Evolutionary conservation across 179 eudicot species (phyloP), one percentile per base, ranked within the genome.

Genomic region (Silene vulgaris): DNA sequence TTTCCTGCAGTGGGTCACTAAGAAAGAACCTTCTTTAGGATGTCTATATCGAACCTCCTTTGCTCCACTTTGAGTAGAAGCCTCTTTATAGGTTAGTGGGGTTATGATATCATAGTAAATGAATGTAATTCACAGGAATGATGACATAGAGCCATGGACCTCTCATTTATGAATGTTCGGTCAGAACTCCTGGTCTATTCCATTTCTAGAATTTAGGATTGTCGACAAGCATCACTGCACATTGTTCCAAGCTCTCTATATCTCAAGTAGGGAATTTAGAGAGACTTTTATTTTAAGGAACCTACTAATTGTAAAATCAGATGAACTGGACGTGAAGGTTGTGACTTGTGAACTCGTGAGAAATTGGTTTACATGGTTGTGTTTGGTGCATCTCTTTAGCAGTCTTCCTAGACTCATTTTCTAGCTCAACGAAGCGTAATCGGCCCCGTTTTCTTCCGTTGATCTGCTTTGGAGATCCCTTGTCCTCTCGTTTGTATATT

Each of bases 211-310:
- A 20, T 60, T 21, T 32, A 62, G 20, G 29, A 8, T 9, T 23
- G 12, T 62, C 65, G 29, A 60, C 65, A 60, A 60, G 65, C 65
- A 60, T 60, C 29, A 5, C 17, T 60, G 28, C n/a, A 52, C 59
- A 52, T 12, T 52, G 12, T 12, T 21, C 29, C 6, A 3, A 60
- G 13, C 65, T 3, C 65, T 19, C 65, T 60, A 17, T 21, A 19
- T 60, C 21, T 60, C 23, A 40, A 8, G 48, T 40, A 40, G 48
- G 48, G 48, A 40, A 40, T 8, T 37, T 40, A 60, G 59, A 52
- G 17, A 52, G 5, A 13, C 12, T 19, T 2, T 60, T 19, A 19
- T 8, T 5, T 19, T 17, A 20, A 60, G 13, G 17, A 60, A 60
- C 5, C 9, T 17, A 60, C 65, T 60, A 8, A 8, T 60, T 60